Evolutionary conservation across 176 grass and related monocot genomes (phyloP), one percentile per base, ranked within the genome.

Genomic region (Lolium multiflorum): DNA sequence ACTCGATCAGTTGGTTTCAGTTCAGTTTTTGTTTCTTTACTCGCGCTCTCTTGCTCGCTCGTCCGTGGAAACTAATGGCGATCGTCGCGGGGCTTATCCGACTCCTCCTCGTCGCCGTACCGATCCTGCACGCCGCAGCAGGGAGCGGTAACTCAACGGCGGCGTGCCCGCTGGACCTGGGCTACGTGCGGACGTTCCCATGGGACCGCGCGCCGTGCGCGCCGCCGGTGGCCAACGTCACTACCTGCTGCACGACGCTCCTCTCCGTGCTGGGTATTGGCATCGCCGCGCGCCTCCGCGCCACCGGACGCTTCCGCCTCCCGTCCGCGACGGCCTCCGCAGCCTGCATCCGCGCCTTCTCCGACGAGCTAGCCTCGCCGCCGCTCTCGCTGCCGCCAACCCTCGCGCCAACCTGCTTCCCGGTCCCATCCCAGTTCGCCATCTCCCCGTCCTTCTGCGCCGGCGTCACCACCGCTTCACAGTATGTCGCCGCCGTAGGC

Each of bases 101-200:
- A 20, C 4, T 87, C n/a, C 26, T 76, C 52, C 46, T 78, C 37
- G 1, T 65, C 74, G 18, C 44, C 67, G 3, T 46, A 8, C 80
- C 86, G 56, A 6, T 55, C 20, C 54, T 63, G 47, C 35, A 55
- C 9, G 3, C 9, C 63, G 20, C 35, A 73, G 54, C 44, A 4
- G 38, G 10, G 22, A 37, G 50, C 24, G 63, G 31, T 6, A 21
- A 50, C n/a, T 51, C 77, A 44, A 52, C 80, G 35, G 8, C 61
- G 25, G 26, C 81, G 67, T 98, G 96, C 67, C 97, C 89, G 57
- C 83, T 98, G 25, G 88, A 96, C 76, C 82, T 98, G 47, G 82
- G 86, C 71, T 98, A 96, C 89, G 94, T 98, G 73, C 20, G 78
- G 1, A 90, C 90, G 56, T 91, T 92, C 90, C 92, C 92, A 4